These are phyloP conservation scores for Phytophthora idaei DNA, from an alignment of 352 stramenopile species.

Conservation along the genomic window DNA sequence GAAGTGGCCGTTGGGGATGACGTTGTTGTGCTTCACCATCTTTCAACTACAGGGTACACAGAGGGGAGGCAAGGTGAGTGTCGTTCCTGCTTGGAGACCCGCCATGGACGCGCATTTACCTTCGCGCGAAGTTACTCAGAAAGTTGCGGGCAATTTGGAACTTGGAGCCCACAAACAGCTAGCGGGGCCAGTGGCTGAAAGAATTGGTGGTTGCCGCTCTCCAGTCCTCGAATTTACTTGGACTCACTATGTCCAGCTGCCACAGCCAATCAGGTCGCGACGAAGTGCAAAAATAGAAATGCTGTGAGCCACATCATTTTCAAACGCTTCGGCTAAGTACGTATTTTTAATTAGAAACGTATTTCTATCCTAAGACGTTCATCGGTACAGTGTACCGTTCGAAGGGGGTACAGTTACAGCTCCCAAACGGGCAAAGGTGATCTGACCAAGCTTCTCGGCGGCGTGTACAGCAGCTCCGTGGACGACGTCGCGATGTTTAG, in stretches of 20 bases:
- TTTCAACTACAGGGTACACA: constrained; percentile 67
- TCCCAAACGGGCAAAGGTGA: not conserved
- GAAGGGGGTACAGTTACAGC: constrained; percentile 8
- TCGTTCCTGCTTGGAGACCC: not conserved
- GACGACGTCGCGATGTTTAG: constrained; percentile 37
- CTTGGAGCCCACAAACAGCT: constrained; percentile 60
- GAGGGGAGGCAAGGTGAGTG: constrained; percentile 7
- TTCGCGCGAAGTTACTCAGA: constrained; percentile 79
- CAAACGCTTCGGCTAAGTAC: not conserved
- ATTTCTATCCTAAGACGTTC: not conserved
- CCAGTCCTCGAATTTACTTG: constrained; percentile 73
- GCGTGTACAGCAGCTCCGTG: not conserved
- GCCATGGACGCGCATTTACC: constrained; percentile 43
- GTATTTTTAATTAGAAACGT: not conserved
- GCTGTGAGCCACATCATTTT: not conserved
- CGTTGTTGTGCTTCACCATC: constrained; percentile 99
- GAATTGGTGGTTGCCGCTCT: constrained; percentile 86
- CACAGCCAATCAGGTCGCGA: constrained; percentile 50
- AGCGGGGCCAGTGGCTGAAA: constrained; percentile 22
- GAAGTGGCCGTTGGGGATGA: constrained; percentile 99
- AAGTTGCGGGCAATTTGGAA: constrained; percentile 92
- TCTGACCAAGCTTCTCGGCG: not conserved
- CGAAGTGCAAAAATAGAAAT: not conserved
- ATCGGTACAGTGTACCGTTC: not conserved
- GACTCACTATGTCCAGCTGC: constrained; percentile 51